Base-by-base conservation (phyloP, 1,284 basidiomycete species). In the Fomes fomentarius region DNA sequence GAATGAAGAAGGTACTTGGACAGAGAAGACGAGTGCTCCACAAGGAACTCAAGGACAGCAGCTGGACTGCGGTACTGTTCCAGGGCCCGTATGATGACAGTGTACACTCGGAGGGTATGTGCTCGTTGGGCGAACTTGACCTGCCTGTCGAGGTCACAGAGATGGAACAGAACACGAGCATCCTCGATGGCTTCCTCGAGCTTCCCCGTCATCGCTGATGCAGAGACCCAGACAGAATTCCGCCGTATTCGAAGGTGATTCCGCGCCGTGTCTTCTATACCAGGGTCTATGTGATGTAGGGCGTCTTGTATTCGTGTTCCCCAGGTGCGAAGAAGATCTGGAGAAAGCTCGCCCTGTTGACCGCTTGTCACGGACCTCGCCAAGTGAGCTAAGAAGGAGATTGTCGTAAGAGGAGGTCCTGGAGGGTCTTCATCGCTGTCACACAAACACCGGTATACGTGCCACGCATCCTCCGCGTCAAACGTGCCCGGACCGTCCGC, bases 41-140 rank as follows among this genome's bases (percentile, higher is more conserved):
- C 60, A 38, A 85, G 57, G 37, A 79, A 72, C 35, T 80, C 74
- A 26, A 86, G 63, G 21, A 75, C 75, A 12, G 68, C 68, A n/a
- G 65, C 33, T 15, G 73, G 61, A 50, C 73, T 74, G 19, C 66
- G 66, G 52, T 71, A 69, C 37, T 71, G 69, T 39, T 69, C 68
- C 19, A 74, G 66, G 12, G 77, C 74, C n/a, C 69, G 64, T 24
- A 80, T 50, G 34, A 85, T 63, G 41, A 71, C 67, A 33, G 74
- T 70, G 58, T 78, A 80, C 21, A 76, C 56, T 22, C 74, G 62
- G 25, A 62, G 46, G 12, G 43, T 52, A 24, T 51, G 59, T 17
- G 66, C 58, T 31, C 61, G 51, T 12, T 66, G 61, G 4, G 34
- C 39, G 35, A 64, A 22, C 40, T 42, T 39, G n/a, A 24, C 5